These are phyloP conservation scores for Pyrenophora tritici-repentis DNA, from an alignment of 2,329 filamentous ascomycete species.

Conservation along the genomic window DNA sequence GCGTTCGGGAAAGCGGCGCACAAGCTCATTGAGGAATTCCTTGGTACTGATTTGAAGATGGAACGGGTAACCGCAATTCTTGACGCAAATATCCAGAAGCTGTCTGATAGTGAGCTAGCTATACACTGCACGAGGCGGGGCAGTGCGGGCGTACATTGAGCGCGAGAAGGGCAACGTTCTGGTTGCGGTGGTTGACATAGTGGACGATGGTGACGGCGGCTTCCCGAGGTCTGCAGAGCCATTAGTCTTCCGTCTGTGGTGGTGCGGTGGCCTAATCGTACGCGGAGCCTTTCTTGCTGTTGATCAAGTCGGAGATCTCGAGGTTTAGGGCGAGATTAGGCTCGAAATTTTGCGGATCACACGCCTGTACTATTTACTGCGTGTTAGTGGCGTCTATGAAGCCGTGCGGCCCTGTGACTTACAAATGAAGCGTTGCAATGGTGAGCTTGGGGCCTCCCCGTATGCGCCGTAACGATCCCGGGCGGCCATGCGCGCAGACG, in stretches of 20 bases:
- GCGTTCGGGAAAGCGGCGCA: slow-evolving; percentile 91
- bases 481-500: slow-evolving; percentile 91
- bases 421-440: slow-evolving; percentile 91
- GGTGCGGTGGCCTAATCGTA: slow-evolving; percentile 46
- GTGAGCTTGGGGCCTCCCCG: slow-evolving; percentile 77
- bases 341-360: slow-evolving; percentile 96
- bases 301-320: slow-evolving; percentile 95
- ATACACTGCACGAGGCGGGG: slow-evolving; percentile 14
- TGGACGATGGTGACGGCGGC: slow-evolving; percentile 90
- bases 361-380: slow-evolving; percentile 72
- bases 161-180: slow-evolving; percentile 89
- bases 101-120: slow-evolving; percentile 46
- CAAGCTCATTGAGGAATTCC: slow-evolving; percentile 97
- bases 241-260: slow-evolving; percentile 22
- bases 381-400: slow-evolving; percentile 14
- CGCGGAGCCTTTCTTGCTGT: slow-evolving; percentile 94
- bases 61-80: slow-evolving; percentile 99
- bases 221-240: slow-evolving; percentile 72
- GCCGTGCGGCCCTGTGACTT: slow-evolving; percentile 30
- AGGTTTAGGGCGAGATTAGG: slow-evolving; percentile 95
- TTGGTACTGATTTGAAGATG: slow-evolving; percentile 98
- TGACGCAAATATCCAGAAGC: slow-evolving; percentile 97
- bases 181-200: slow-evolving; percentile 95
- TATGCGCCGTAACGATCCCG: slow-evolving; percentile 90
- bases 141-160: slow-evolving; percentile 62